Percentiles rank a stretch among this genome's conserved stretches.
Evolutionary conservation across 768 basidiomycete genomes (phyloP).

Genomic region (Tylopilus rubrobrunneus): DNA sequence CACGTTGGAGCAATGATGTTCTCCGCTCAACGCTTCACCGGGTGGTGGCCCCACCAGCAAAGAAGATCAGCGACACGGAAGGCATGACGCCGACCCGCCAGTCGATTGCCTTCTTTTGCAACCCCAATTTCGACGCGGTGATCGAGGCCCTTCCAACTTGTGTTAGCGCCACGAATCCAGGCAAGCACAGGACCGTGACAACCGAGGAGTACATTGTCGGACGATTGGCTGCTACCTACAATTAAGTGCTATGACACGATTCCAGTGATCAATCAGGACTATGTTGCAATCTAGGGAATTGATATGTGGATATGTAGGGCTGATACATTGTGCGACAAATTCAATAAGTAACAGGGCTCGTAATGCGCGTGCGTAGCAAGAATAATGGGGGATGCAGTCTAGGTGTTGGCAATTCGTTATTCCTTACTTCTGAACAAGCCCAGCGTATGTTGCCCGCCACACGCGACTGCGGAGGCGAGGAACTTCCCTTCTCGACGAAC

Average conservation of each 20-base stretch:
- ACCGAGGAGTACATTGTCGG: constrained; percentile 77
- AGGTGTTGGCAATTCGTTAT: constrained; percentile 11
- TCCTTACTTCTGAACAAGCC: constrained; percentile 67
- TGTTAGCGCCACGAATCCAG: constrained; percentile 36
- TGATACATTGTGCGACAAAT: constrained; percentile 14
- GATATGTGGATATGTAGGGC: constrained; percentile 12
- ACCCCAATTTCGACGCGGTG: constrained; percentile 65
- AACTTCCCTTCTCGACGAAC: constrained; percentile 72
- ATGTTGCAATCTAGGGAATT: constrained; percentile 5
- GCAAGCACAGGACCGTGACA: constrained; percentile 69
- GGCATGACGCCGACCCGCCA: constrained; percentile 63
- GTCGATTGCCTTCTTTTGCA: constrained; percentile 87
- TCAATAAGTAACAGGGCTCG: constrained; percentile 18
- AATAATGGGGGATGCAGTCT: constrained; percentile 11
- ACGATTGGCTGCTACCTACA: constrained; percentile 58
- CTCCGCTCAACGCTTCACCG: constrained; percentile 79
- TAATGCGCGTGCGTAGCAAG: constrained; percentile 15
- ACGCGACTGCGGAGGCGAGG: constrained; percentile 47
- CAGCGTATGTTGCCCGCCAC: constrained; percentile 77
- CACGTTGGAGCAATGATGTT: constrained; percentile 81
- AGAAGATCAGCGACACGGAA: constrained; percentile 45
- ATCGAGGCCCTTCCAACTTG: constrained; percentile 73
- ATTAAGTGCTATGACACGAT: constrained; percentile 22
- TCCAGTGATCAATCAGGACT: neutral
- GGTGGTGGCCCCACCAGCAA: constrained; percentile 68